These are phyloP conservation scores for Cercospora sesami DNA, from an alignment of 2,329 filamentous ascomycete species.

Conservation along the genomic window DNA sequence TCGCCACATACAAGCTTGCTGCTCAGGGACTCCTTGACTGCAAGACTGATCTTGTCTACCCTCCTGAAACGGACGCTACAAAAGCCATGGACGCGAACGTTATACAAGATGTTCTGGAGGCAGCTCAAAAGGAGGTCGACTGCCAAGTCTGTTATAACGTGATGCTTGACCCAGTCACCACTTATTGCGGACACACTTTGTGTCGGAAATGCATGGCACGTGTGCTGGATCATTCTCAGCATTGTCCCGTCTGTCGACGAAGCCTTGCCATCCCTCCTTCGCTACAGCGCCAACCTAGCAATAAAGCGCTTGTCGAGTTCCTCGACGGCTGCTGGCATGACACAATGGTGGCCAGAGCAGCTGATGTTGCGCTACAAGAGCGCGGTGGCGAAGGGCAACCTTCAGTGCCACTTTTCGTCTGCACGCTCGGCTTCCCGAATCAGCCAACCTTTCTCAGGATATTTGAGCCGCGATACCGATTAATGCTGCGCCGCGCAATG, in stretches of 20 bases:
- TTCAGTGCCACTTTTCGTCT: slow-evolving; percentile 74
- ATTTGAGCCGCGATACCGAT: slow-evolving; percentile 86
- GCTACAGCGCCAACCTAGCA: slow-evolving; percentile 55
- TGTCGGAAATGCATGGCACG: slow-evolving; percentile 77
- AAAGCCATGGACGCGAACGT: slow-evolving; percentile 50
- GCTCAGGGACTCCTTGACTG: slow-evolving; percentile 62
- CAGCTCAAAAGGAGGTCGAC: slow-evolving; percentile 70
- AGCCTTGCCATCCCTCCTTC: slow-evolving; percentile 57
- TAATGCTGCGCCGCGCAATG: slow-evolving; percentile 81
- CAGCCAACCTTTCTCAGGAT: slow-evolving; percentile 86
- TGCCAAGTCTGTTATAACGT: slow-evolving; percentile 86
- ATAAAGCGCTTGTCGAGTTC: slow-evolving; percentile 63
- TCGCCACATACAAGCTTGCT: slow-evolving; percentile 67
- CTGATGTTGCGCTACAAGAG: slow-evolving; percentile 59
- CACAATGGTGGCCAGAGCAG: slow-evolving; percentile 59
- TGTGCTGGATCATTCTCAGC: slow-evolving; percentile 71
- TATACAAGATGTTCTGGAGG: slow-evolving; percentile 61
- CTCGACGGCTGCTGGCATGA: slow-evolving; percentile 70
- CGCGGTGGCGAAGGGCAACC: slow-evolving; percentile 56
- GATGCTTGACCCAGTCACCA: slow-evolving; percentile 79
- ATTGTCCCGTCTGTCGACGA: slow-evolving; percentile 79
- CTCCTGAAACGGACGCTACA: slow-evolving; percentile 41
- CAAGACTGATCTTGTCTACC: slow-evolving; percentile 34
- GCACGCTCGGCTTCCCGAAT: slow-evolving; percentile 74
- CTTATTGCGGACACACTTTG: slow-evolving; percentile 84